These are phyloP conservation scores for Ceratobasidium sp. DNA, from an alignment of 1,284 basidiomycete species.

Conservation along the genomic window DNA sequence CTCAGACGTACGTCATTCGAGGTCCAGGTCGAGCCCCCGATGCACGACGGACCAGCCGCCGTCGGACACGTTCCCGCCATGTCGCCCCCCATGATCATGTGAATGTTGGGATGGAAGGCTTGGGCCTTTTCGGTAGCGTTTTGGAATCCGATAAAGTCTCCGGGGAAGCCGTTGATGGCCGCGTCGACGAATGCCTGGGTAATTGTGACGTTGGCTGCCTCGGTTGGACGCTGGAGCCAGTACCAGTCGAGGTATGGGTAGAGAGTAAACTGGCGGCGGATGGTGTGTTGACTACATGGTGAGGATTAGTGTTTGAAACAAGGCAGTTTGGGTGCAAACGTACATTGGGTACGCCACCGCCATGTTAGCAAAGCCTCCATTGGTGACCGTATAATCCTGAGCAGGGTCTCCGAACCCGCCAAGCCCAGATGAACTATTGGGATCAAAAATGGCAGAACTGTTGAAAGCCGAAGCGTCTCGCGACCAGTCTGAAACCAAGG, in stretches of 20 bases:
- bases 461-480: constrained; percentile 22
- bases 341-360: constrained; percentile 33
- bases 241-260: constrained; percentile 42
- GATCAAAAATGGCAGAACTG: constrained; percentile 28
- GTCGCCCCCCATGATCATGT: constrained; percentile 42
- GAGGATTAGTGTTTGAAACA: background rate
- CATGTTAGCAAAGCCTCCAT: constrained; percentile 38
- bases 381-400: constrained; percentile 41
- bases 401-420: constrained; percentile 39
- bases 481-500: constrained; percentile 27
- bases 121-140: constrained; percentile 43
- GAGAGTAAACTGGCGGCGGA: constrained; percentile 28
- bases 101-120: constrained; percentile 42
- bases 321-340: background rate
- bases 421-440: constrained; percentile 13
- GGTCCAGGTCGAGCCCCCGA: constrained; percentile 39
- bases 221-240: constrained; percentile 37
- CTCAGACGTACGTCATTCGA: constrained; percentile 40
- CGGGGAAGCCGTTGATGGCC: constrained; percentile 39
- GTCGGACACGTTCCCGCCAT: constrained; percentile 41
- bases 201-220: constrained; percentile 41
- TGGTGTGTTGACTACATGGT: constrained; percentile 19
- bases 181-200: constrained; percentile 36
- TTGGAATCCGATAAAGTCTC: constrained; percentile 43
- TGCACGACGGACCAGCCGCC: constrained; percentile 35